Evolutionary conservation across 495 filamentous ascomycete genomes (phyloP).

Genomic region (Xylaria flabelliformis): DNA sequence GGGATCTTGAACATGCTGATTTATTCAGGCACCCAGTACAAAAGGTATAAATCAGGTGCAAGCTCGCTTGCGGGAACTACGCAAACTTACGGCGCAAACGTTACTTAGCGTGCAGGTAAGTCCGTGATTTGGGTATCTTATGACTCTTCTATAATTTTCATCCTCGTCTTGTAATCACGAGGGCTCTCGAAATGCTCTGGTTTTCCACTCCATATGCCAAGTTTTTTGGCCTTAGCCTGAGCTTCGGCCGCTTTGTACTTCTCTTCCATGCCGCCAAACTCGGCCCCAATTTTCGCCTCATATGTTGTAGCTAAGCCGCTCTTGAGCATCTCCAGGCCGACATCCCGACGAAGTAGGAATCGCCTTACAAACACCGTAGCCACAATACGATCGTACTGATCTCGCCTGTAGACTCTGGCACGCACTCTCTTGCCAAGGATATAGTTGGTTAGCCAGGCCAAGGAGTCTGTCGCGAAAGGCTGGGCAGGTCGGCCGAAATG

Average conservation of each 20-base stretch:
- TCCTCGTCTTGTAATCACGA: slow-evolving; percentile 80
- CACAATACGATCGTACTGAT: slow-evolving; percentile 93
- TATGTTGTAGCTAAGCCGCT: slow-evolving; percentile 86
- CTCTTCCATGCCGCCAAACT: slow-evolving; percentile 76
- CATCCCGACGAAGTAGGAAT: slow-evolving; percentile 72
- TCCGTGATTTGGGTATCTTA: slow-evolving; percentile 32
- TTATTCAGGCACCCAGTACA: neutral
- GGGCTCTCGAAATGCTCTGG: slow-evolving; percentile 75
- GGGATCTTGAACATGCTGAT: neutral
- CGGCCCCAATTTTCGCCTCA: slow-evolving; percentile 84
- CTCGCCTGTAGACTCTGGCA: slow-evolving; percentile 77
- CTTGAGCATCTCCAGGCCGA: slow-evolving; percentile 87
- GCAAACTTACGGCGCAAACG: too few species aligned
- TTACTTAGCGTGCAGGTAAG: too few species aligned
- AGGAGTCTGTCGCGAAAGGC: slow-evolving; percentile 79
- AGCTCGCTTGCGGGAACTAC: too few species aligned
- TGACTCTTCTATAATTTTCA: slow-evolving; percentile 48
- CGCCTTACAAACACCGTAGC: slow-evolving; percentile 80
- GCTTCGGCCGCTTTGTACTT: slow-evolving; percentile 75
- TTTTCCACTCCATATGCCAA: slow-evolving; percentile 76
- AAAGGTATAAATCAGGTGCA: neutral
- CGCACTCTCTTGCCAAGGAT: slow-evolving; percentile 77
- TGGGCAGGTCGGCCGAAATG: slow-evolving; percentile 92
- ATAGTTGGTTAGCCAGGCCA: slow-evolving; percentile 75
- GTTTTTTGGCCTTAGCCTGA: slow-evolving; percentile 68